These are phyloP conservation scores for Sporisorium scitamineum DNA, from an alignment of 1,284 basidiomycete genomes.

Conservation along the genomic window DNA sequence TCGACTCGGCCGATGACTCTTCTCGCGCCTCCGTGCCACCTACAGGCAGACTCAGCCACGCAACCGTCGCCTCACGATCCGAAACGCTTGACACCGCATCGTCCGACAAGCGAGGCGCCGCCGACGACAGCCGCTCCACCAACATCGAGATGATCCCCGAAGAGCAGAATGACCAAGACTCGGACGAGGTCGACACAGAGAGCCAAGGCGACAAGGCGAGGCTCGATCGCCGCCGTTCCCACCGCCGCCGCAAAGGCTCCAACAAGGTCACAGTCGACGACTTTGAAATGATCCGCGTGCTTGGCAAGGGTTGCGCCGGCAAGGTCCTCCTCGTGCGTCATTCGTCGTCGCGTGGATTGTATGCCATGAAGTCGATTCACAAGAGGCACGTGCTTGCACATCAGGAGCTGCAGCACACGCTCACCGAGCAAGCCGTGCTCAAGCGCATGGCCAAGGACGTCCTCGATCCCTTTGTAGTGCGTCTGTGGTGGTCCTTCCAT, in stretches of 20 bases:
- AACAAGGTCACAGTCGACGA: constrained; percentile 76
- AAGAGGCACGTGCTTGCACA: constrained; percentile 68
- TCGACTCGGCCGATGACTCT: constrained; percentile 49
- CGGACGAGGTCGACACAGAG: constrained; percentile 22
- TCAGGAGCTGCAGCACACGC: constrained; percentile 68
- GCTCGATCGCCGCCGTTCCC: constrained; percentile 8
- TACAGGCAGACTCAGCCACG: constrained; percentile 32
- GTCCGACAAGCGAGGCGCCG: constrained; percentile 27
- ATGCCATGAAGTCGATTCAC: constrained; percentile 68
- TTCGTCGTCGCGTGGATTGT: constrained; percentile 55
- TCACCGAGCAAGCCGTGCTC: constrained; percentile 68
- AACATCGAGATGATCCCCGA: constrained; percentile 59
- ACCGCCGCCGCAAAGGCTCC: constrained; percentile 32
- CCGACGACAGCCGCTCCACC: constrained; percentile 46
- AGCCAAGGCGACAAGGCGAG: constrained; percentile 9
- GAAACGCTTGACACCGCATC: constrained; percentile 35
- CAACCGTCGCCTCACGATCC: constrained; percentile 29
- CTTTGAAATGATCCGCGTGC: constrained; percentile 67
- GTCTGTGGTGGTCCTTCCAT: constrained; percentile 69
- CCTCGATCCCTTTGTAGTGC: constrained; percentile 68
- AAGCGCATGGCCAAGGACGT: constrained; percentile 78
- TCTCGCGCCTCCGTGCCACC: constrained; percentile 28
- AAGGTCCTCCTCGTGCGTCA: constrained; percentile 68
- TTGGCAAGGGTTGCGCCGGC: constrained; percentile 69
- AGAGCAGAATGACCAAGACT: constrained; percentile 36